Base-by-base conservation (phyloP, 805 yeast species). In the Lipomyces spencermartinsiae region DNA sequence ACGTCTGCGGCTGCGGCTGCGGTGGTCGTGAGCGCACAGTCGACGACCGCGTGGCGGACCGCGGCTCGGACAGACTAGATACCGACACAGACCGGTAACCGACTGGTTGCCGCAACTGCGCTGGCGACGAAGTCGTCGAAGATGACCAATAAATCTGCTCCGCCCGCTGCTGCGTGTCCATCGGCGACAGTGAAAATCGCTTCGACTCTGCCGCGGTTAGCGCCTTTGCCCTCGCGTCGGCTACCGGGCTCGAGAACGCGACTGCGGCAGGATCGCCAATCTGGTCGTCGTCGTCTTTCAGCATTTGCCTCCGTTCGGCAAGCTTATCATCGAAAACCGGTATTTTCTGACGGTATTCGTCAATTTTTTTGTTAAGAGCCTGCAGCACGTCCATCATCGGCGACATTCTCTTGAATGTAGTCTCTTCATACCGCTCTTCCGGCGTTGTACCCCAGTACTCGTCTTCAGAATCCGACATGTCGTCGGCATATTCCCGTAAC, bases 361-460 rank as follows among this genome's bases (percentile, higher is more conserved):
- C 71, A 12, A 69, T 59, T 56, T 62, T 68, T 33, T 8, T 10
- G 7, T 49, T 29, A 6, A 69, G 62, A 19, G 19, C n/a, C 63
- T 22, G n/a, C 29, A 69, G 19, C 19, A 62, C 58, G 22, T 58
- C 61, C 72, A 69, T 64, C 62, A 61, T 51, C 12, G 68, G 68
- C 33, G 71, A 70, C 16, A 69, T 16, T 8, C 19, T n/a, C 34
- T 34, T 34, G 16, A 69, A 49, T 14, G 58, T n/a, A 7, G 63
- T 64, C 22, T 58, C 29, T 16, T 61, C 65, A 19, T 49, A 16
- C n/a, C 66, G 62, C 9, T 66, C 68, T 5, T 39, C 55, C 2
- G 64, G 51, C 35, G 12, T 46, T 12, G 62, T 59, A 25, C 70
- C 70, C 72, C 72, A 69, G 43, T 63, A 69, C 46, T 69, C 72